A percentile compares a stretch with the other conserved stretches of the same genome.
phyloP scores from a whole-genome alignment of 2,329 filamentous ascomycete species.

The Penicillium sp. region DNA sequence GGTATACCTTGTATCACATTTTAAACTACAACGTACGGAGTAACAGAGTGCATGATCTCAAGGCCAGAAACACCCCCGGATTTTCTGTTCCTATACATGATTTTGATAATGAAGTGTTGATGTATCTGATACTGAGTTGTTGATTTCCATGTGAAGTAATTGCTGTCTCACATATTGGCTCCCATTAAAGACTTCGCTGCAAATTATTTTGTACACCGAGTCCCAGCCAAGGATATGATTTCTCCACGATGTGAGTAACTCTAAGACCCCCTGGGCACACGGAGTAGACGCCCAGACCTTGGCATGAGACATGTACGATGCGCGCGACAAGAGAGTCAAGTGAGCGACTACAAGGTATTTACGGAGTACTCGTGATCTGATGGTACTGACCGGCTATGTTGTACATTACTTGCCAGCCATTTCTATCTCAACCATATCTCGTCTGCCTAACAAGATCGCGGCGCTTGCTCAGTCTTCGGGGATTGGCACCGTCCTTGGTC shows the following conservation, averaged over 20 bases:
- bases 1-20: neutral
- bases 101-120: too few relatives aligned
- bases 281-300: slow-evolving; percentile 1
- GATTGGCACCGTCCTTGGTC: neutral
- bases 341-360: neutral
- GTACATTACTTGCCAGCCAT: too few relatives aligned
- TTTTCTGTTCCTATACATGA: too few relatives aligned
- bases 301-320: neutral
- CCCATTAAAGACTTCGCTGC: neutral
- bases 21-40: neutral
- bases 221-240: neutral
- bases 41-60: neutral
- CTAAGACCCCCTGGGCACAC: neutral
- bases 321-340: neutral
- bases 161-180: neutral
- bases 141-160: neutral
- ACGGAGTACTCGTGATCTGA: too few relatives aligned
- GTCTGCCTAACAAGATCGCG: slow-evolving; percentile 4
- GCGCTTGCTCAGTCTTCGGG: neutral
- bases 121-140: too few relatives aligned
- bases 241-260: neutral
- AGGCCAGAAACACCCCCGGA: too few relatives aligned
- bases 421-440: neutral
- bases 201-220: too few relatives aligned
- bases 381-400: too few relatives aligned